Base-by-base conservation (phyloP, 108 stramenopile genomes). In the Pseudonitzschia pungens region DNA sequence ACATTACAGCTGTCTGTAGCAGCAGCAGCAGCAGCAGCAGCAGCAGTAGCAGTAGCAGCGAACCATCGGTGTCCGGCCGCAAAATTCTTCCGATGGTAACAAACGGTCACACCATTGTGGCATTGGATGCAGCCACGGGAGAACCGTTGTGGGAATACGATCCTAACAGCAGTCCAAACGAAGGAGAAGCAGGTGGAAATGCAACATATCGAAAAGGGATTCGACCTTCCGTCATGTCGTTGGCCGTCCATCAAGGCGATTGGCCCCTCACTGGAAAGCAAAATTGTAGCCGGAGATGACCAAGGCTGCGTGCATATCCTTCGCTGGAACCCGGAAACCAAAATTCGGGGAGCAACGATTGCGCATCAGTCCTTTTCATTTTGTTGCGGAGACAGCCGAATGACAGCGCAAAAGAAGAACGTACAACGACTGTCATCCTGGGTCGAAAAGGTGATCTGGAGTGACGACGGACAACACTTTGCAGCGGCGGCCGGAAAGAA, bases 401-500 rank as follows among this genome's bases (percentile, higher is more conserved):
- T 10, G 7, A 14, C 15, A 26, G 15, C 21, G 2, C 5, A 15
- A 27, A 58, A 1, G 26, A 58, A 0, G 16, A 58, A 58, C 15
- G 57, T 58, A 26, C 57, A 58, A 31, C 26, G 57, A 27, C 7
- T 26, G 0, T 58, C 57, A 5, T 16, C 15, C 15, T 58, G 57
- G 57, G 57, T 58, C 26, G 57, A 58, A 58, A 58, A 58, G 5
- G 57, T 31, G 21, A 27, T 31, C 10, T 58, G 57, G 57, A 58
- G 57, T 27, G 24, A 22, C 15, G 21, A 27, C 29, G 31, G 57
- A 58, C 57, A 26, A 22, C 27, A 58, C 26, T 58, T 58, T 27
- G 57, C 57, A 8, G 57, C 57, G 15, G 57, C 57, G 14, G 57
- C 57, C 15, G 57, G 57, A 58, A 58, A 58, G 57, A 22, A 58